Conservation (phyloP, 2,329 filamentous ascomycete species). For the Macroventuria anomochaeta region DNA sequence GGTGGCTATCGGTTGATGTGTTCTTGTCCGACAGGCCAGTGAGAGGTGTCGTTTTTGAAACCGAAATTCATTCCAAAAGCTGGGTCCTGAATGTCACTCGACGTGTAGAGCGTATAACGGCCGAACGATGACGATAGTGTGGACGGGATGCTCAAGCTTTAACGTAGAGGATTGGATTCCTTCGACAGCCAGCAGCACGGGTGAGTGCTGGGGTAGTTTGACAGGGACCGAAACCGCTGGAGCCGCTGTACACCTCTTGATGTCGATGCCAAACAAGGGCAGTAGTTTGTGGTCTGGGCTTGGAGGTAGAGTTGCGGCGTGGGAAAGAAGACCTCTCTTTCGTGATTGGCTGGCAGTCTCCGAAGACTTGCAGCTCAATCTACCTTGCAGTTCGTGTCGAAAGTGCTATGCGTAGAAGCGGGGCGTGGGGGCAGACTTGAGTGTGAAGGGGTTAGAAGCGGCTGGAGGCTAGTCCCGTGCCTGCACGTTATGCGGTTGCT, state of each 20-base stretch:
- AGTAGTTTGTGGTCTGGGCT: slow-evolving; percentile 31
- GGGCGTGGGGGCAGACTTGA: slow-evolving; percentile 38
- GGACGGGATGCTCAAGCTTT: slow-evolving; percentile 17
- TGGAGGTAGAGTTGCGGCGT: slow-evolving; percentile 37
- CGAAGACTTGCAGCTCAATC: slow-evolving; percentile 28
- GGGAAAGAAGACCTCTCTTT: slow-evolving; percentile 28
- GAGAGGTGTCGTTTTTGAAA: slow-evolving; percentile 51
- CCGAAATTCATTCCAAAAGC: slow-evolving; percentile 47
- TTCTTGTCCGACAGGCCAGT: slow-evolving; percentile 56
- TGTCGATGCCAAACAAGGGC: slow-evolving; percentile 21
- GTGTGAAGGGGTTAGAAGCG: slow-evolving; percentile 24
- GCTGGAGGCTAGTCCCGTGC: slow-evolving; percentile 25
- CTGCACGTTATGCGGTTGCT: slow-evolving; percentile 37
- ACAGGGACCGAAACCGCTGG: slow-evolving; percentile 22
- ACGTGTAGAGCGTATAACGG: slow-evolving; percentile 2
- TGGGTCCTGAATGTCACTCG: background rate
- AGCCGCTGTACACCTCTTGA: slow-evolving; percentile 20
- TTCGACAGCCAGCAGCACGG: slow-evolving; percentile 25
- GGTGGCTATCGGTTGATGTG: slow-evolving; percentile 49
- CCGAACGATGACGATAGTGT: slow-evolving; percentile 11
- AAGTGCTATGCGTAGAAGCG: slow-evolving; percentile 32
- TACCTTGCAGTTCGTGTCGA: slow-evolving; percentile 34
- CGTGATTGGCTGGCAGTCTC: slow-evolving; percentile 38
- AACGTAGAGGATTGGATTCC: slow-evolving; percentile 22
- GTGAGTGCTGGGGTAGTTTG: slow-evolving; percentile 18